These are phyloP conservation scores for Pseudogymnoascus sp. DNA, from an alignment of 2,329 filamentous ascomycete genomes.

Conservation along the genomic window DNA sequence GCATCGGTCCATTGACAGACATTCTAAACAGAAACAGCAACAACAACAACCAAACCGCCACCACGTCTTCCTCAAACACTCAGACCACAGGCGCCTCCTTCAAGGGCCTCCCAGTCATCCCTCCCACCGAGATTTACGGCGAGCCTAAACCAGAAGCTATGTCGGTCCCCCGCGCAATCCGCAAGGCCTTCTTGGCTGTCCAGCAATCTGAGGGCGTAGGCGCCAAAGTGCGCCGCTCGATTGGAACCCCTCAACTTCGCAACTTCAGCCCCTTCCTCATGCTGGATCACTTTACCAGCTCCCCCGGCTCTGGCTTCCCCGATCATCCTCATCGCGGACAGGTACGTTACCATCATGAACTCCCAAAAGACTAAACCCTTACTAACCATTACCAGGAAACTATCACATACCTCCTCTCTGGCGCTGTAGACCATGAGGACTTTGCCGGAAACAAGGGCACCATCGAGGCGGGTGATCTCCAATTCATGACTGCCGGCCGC, in stretches of 20 bases:
- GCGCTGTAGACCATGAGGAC: slow-evolving; percentile 85
- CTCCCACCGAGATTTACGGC: slow-evolving; percentile 16
- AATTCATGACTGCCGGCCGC: slow-evolving; percentile 93
- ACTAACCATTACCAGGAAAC: slow-evolving; percentile 31
- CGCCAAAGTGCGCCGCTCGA: slow-evolving; percentile 75
- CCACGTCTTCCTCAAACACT: slow-evolving; percentile 8
- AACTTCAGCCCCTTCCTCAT: slow-evolving; percentile 92
- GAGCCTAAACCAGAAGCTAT: slow-evolving; percentile 38
- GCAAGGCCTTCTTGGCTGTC: slow-evolving; percentile 72
- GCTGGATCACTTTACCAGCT: slow-evolving; percentile 85
- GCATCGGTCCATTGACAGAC: slow-evolving; percentile 9
- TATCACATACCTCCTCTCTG: slow-evolving; percentile 83
- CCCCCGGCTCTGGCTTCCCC: slow-evolving; percentile 77
- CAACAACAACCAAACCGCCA: slow-evolving; percentile 7
- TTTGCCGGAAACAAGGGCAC: slow-evolving; percentile 81
- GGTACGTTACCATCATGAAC: slow-evolving; percentile 41
- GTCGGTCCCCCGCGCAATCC: slow-evolving; percentile 66
- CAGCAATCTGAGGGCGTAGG: slow-evolving; percentile 86
- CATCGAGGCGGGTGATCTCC: slow-evolving; percentile 78
- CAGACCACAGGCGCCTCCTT: slow-evolving; percentile 7
- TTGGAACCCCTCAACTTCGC: slow-evolving; percentile 73
- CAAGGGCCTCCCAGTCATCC: slow-evolving; percentile 15
- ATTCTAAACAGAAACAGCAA: slow-evolving; percentile 14
- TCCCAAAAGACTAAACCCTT: neutral
- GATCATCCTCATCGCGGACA: slow-evolving; percentile 81